phyloP scores from a whole-genome alignment of 1,284 basidiomycete genomes.

The Phenoliferia sp. region DNA sequence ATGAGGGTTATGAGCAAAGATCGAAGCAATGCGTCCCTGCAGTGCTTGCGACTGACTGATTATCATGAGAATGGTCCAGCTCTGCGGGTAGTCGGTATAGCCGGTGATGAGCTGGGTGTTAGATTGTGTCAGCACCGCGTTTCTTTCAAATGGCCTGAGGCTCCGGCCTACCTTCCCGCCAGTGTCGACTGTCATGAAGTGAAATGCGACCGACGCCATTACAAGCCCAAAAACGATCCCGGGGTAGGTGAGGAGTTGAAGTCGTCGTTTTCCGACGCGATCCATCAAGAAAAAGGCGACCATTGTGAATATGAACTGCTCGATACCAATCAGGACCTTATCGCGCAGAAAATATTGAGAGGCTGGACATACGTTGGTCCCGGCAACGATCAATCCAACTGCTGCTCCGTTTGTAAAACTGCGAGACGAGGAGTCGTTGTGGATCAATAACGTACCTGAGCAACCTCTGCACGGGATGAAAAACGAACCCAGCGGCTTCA shows the following conservation, averaged over 20 bases:
- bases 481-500: constrained; percentile 69
- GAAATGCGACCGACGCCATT: constrained; percentile 66
- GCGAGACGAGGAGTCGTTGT: no score
- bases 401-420: constrained; percentile 71
- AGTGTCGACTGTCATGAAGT: constrained; percentile 42
- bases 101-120: constrained; percentile 49
- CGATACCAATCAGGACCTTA: neutral
- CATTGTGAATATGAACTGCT: constrained; percentile 57
- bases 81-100: constrained; percentile 57
- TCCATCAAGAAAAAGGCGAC: constrained; percentile 68
- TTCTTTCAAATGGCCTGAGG: neutral
- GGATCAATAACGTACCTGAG: no score
- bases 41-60: no score
- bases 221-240: constrained; percentile 69
- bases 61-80: constrained; percentile 65
- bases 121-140: neutral
- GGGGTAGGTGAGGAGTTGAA: constrained; percentile 70
- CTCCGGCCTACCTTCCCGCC: constrained; percentile 10
- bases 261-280: constrained; percentile 65
- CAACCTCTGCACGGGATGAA: no score
- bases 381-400: constrained; percentile 67
- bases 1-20: no score
- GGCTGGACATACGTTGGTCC: constrained; percentile 51
- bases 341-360: neutral
- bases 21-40: no score